Evolutionary conservation across 495 filamentous ascomycete species (phyloP), one percentile per base, ranked within the genome.

Genomic region (Amphirosellinia nigrospora): DNA sequence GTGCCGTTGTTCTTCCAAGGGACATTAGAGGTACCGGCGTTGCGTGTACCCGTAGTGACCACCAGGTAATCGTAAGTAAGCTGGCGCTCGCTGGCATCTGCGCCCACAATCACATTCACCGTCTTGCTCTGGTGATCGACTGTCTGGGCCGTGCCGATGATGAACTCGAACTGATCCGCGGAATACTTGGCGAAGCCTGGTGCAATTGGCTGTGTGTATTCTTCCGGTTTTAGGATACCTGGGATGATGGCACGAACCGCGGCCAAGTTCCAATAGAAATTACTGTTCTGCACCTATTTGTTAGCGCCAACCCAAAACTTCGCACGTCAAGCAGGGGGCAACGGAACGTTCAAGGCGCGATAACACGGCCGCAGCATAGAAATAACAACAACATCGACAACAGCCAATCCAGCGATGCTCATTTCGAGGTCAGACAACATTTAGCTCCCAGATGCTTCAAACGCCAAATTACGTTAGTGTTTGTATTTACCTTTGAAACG

Each of bases 241-340:
- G 84, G 83, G 48, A 87, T 78, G 59, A 89, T 78, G 74, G 85
- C 82, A 39, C 88, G 86, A 16, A 88, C 83, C 2, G 87, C 77
- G 26, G 84, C 87, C 19, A 88, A 13, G 66, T 87, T 89, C 81
- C 83, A 89, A 81, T 79, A 89, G 71, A 90, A 82, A 69, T 89
- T 83, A 52, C 79, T 82, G 68, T 83, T 85, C 82, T 85, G 61
- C 21, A 36, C 78, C 73, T 16, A 16, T 41, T 43, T 53, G 72
- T 81, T 48, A 80, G 74, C 53, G 58, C 61, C 58, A 48, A 23
- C 36, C 53, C 52, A 45, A 30, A 59, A 28, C 53, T 53, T n/a
- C 9, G 32, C 15, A 15, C 9, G 23, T 16, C 2, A 13, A 30
- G 34, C 15, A 32, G 30, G 28, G 28, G 32, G 38, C 4, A 30